Evolutionary conservation across 139 green algal species (phyloP).

Genomic region (Chlorella sp.): DNA sequence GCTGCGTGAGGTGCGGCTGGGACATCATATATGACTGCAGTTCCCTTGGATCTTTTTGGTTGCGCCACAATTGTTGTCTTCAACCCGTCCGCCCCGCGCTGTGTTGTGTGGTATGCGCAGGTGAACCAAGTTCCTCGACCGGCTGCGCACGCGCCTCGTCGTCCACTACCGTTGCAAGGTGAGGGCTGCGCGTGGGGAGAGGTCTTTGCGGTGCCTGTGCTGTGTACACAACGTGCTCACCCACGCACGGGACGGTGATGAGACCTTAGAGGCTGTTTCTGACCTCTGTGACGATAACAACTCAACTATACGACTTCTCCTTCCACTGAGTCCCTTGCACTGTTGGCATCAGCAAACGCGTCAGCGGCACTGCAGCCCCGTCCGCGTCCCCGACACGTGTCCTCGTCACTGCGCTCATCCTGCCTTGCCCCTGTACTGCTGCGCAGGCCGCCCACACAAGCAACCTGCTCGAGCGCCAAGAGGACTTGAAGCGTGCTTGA

Average conservation of each 20-base stretch:
- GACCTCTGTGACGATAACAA: slow-evolving; percentile 30
- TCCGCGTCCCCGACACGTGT: no score
- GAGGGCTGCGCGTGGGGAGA: no score
- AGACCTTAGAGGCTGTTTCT: slow-evolving; percentile 42
- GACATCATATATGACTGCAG: not conserved
- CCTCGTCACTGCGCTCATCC: no score
- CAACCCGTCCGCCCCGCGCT: not conserved
- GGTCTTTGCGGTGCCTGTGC: no score
- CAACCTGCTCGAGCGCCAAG: not conserved
- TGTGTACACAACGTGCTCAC: not conserved
- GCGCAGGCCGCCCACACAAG: not conserved
- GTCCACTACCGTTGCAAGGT: no score
- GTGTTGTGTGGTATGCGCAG: not conserved
- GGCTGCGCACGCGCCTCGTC: no score
- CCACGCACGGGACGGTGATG: slow-evolving; percentile 16
- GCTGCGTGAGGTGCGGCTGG: not conserved
- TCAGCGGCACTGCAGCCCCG: no score
- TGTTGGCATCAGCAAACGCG: no score
- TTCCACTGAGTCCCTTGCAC: slow-evolving; percentile 26
- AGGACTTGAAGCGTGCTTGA: not conserved
- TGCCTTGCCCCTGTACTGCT: not conserved
- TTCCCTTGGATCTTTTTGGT: not conserved
- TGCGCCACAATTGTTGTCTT: no score
- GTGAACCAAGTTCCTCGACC: not conserved
- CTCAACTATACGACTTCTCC: slow-evolving; percentile 36